Evolutionary conservation across 345 rosid species (phyloP), one percentile per base, ranked within the genome.

Genomic region (Citropsis articulata): DNA sequence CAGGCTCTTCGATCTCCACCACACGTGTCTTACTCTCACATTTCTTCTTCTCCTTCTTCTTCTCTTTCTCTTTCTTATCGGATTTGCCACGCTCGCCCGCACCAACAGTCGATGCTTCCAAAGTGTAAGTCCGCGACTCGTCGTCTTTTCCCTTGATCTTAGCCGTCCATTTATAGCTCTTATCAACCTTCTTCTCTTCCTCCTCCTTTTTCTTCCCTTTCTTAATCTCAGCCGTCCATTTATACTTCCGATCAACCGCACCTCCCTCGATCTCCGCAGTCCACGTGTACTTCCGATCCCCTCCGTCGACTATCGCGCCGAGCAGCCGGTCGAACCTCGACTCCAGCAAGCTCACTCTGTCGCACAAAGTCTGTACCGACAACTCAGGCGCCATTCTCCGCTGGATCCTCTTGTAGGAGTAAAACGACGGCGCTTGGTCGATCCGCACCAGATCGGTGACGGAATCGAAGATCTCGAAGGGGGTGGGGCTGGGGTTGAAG

Each of bases 211-310:
- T 75, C 42, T 64, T 91, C 85, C 89, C 90, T 9, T 86, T 89
- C 84, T 91, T 91, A 64, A 94, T 63, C 90, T 96, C 97, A 69
- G 97, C 86, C 67, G 85, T 86, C 98, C 92, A 90, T 78, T 75
- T 91, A 84, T 89, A 91, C 91, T 87, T 91, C 76, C 91, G 86
- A 80, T 91, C 94, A 6, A 89, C 91, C 25, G 87, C 87, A 0
- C 83, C 73, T 30, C 85, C 94, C 73, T 91, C 83, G 79, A 92
- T 84, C 91, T 95, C 95, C 73, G 96, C 89, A 25, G 97, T 87
- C 92, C 87, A 82, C 4, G 85, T 88, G 85, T 87, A 91, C 97
- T 93, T 95, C 86, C 97, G 82, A 18, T 91, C 94, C 33, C 88
- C 81, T 30, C 63, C 82, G 76, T 72, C 6, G 66, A 27, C 75